These are phyloP conservation scores for Xylaria acuta DNA, from an alignment of 495 filamentous ascomycete species.

Conservation along the genomic window DNA sequence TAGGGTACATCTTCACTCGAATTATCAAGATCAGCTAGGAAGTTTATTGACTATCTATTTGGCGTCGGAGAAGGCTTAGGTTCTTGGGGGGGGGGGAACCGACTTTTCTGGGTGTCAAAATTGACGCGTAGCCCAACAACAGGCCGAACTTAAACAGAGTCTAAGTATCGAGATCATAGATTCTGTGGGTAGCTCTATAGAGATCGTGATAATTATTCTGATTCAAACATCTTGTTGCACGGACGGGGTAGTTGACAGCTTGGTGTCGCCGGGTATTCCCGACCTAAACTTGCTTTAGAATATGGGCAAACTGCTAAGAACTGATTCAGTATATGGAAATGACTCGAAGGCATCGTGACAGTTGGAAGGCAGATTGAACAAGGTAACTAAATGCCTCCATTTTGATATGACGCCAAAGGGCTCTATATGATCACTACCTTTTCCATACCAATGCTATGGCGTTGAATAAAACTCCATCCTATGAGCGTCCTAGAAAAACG, in stretches of 20 bases:
- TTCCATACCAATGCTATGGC: conserved; percentile 1
- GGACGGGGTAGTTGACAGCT: not conserved
- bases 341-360: not conserved
- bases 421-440: not conserved
- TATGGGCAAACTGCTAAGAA: no score
- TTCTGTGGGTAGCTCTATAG: not conserved
- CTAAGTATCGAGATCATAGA: not conserved
- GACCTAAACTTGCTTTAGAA: not conserved
- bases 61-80: not conserved
- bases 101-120: not conserved
- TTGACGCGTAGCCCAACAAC: not conserved
- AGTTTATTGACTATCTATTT: not conserved
- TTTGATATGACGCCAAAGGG: conserved; percentile 7
- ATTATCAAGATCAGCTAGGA: not conserved
- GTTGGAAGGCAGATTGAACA: not conserved
- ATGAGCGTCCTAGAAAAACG: not conserved
- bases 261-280: not conserved
- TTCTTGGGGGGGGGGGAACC: not conserved
- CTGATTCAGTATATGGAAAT: not conserved
- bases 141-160: not conserved
- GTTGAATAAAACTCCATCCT: conserved; percentile 2
- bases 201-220: not conserved
- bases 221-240: not conserved
- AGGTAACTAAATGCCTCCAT: conserved; percentile 1
- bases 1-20: not conserved